These are phyloP conservation scores for Endogone sp. DNA, from an alignment of 192 early-diverging fungal species.

Conservation along the genomic window DNA sequence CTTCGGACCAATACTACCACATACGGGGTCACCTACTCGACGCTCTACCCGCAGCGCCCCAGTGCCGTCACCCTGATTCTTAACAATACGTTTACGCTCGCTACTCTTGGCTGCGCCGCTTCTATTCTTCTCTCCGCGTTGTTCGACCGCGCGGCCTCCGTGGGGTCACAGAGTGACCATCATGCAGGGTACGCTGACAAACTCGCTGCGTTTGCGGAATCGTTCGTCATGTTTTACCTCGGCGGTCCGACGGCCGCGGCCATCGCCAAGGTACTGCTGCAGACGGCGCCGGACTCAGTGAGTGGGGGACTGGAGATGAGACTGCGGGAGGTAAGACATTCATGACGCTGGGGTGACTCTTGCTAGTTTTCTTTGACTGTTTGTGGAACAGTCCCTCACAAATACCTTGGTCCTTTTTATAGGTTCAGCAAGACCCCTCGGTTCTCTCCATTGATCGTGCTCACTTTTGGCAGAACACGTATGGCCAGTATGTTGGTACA, in stretches of 20 bases:
- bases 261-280: conserved; percentile 45
- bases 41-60: conserved; percentile 17
- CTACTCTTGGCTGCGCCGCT: conserved; percentile 28
- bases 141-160: conserved; percentile 10
- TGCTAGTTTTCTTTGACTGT: too few species aligned
- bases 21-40: conserved; percentile 31
- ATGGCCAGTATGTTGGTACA: conserved; percentile 45
- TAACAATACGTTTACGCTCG: conserved; percentile 36
- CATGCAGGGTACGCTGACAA: conserved; percentile 36
- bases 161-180: conserved; percentile 13
- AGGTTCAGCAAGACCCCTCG: conserved; percentile 38
- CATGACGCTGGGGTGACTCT: too few species aligned
- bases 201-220: conserved; percentile 38
- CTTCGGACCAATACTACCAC: conserved; percentile 11
- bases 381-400: too few species aligned
- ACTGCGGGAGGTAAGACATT: not conserved
- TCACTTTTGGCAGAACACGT: conserved; percentile 56
- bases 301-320: not conserved
- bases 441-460: conserved; percentile 40
- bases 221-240: conserved; percentile 42
- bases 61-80: conserved; percentile 21
- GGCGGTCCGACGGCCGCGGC: conserved; percentile 43
- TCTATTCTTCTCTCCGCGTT: conserved; percentile 20
- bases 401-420: not conserved
- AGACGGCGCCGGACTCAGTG: conserved; percentile 38